Conservation (phyloP, 345 rosid genomes). For the Geranium rotundifolium region DNA sequence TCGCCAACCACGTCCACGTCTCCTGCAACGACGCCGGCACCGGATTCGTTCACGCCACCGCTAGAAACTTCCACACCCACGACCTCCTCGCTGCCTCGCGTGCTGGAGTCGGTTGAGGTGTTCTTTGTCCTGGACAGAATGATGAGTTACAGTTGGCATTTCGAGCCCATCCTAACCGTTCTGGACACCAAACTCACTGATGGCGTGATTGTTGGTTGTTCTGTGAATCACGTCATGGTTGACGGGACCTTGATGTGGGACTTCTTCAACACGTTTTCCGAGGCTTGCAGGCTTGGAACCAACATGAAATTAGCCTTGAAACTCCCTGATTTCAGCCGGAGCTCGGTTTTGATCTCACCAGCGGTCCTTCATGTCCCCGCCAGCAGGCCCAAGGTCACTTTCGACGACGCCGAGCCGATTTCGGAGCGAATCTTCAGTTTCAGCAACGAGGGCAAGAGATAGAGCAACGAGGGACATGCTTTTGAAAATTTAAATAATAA, state of each 20-base stretch:
- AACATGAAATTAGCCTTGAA: constrained; percentile 21
- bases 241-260: constrained; percentile 97
- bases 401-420: constrained; percentile 51
- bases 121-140: constrained; percentile 51
- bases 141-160: constrained; percentile 70
- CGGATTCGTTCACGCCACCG: constrained; percentile 55
- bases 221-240: constrained; percentile 62
- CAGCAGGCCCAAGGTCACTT: constrained; percentile 69
- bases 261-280: constrained; percentile 80
- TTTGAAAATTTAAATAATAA: too few relatives aligned
- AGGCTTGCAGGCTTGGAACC: constrained; percentile 41
- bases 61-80: constrained; percentile 16
- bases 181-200: constrained; percentile 73
- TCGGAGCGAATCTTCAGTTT: constrained; percentile 82
- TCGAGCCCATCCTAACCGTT: constrained; percentile 58
- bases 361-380: constrained; percentile 54
- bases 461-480: too few relatives aligned
- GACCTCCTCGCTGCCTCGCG: constrained; percentile 48
- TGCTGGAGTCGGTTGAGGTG: constrained; percentile 39
- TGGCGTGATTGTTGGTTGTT: constrained; percentile 65
- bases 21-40: too few relatives aligned
- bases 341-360: constrained; percentile 46
- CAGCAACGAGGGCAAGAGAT: too few relatives aligned
- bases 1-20: constrained; percentile 38
- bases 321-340: constrained; percentile 55